Base-by-base conservation (phyloP, 305 asterid species). In the Fraxinus nigra region DNA sequence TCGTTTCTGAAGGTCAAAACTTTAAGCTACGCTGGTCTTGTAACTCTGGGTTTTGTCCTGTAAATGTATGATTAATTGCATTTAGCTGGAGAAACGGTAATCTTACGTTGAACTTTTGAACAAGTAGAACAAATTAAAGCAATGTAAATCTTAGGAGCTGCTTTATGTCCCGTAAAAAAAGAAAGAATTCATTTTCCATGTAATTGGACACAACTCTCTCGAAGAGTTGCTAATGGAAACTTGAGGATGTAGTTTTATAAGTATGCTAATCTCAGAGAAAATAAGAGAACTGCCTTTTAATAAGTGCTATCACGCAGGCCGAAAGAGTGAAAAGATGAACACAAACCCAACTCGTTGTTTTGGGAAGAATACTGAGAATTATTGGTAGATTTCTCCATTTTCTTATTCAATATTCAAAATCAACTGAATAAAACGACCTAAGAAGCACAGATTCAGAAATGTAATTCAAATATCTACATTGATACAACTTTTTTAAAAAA, bases 221-320 rank as follows among this genome's bases (percentile, higher is more conserved):
- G 82, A 79, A 76, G 72, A 72, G 82, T 75, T 43, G 80, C 63
- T 72, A 24, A 28, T 75, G 75, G 79, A 56, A 75, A 18, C 43
- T 76, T 32, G 82, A 14, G 76, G 80, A 74, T 9, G 33, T 4
- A 8, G 22, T 75, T 81, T 73, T 67, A 81, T 51, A 30, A 14
- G 67, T 77, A 48, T 40, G 56, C 16, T 18, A 33, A 67, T 46
- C 7, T 83, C 37, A 5, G 20, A 35, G 75, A 77, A 33, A 33
- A 2, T 32, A n/a, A 20, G 7, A 32, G 22, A 72, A 7, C 20
- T 3, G 69, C 43, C 76, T 82, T 46, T 72, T 30, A 59, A 72
- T 38, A 43, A 72, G n/a, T 54, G 59, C 10, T n/a, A 6, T 54
- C 10, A 7, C 26, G 3, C 26, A 5, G 9, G 10, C 11, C 0